A percentile compares a stretch with the other conserved stretches of the same genome.
Evolutionary conservation across 139 green algal species (phyloP).

Genomic region (Chlorokybus atmophyticus): DNA sequence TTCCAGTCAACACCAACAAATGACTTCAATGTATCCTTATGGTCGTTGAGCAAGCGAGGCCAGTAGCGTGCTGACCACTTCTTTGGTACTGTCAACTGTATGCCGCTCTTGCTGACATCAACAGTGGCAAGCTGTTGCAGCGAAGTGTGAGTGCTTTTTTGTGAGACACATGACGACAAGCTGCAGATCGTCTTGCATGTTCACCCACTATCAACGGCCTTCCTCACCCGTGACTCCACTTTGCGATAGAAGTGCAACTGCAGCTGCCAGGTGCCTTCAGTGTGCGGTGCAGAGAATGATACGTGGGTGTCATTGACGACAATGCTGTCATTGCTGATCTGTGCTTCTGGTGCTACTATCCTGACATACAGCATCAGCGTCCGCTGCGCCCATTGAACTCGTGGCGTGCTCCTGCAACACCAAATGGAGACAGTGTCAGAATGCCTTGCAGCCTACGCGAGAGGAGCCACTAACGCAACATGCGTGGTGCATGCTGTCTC

Average conservation of each 20-base stretch:
- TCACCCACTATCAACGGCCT: background rate
- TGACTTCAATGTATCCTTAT: background rate
- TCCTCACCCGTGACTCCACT: background rate
- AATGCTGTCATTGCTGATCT: background rate
- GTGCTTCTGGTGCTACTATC: background rate
- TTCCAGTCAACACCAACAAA: conserved; percentile 18
- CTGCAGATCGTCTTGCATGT: background rate
- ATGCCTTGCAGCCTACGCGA: too few species aligned
- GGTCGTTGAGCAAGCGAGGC: conserved; percentile 11
- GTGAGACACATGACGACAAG: background rate
- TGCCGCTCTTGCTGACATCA: background rate
- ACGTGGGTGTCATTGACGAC: conserved; percentile 8
- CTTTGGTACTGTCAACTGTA: conserved; percentile 10
- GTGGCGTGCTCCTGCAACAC: background rate
- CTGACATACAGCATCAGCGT: conserved; percentile 13
- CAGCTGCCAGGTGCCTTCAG: background rate
- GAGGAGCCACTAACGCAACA: too few species aligned
- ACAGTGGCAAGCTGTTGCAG: background rate
- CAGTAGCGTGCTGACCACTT: conserved; percentile 19
- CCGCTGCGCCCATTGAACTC: conserved; percentile 13
- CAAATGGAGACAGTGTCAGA: too few species aligned
- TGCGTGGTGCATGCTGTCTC: too few species aligned
- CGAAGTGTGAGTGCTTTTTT: background rate
- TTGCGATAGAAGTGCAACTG: background rate
- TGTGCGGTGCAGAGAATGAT: background rate